Conservation (phyloP, 2,329 filamentous ascomycete species). For the Ascochyta clinopodiicola region DNA sequence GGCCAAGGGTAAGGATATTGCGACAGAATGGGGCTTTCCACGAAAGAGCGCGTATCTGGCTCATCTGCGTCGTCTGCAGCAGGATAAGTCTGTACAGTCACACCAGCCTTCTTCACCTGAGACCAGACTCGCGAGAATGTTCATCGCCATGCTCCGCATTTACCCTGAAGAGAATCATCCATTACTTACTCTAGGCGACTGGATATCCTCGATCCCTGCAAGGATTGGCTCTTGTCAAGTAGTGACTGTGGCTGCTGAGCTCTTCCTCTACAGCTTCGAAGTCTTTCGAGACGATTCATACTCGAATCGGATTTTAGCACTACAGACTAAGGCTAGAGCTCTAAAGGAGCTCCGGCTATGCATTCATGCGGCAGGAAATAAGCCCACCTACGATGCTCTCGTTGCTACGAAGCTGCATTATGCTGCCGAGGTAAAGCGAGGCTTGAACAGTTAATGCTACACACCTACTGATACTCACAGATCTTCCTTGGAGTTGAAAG, state of each 20-base stretch:
- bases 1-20: not conserved
- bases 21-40: not conserved
- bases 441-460: no score
- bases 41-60: not conserved
- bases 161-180: not conserved
- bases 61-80: not conserved
- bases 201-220: slow-evolving; percentile 4
- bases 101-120: not conserved
- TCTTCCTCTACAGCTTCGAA: slow-evolving; percentile 1
- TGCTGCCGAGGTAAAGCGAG: slow-evolving; percentile 4
- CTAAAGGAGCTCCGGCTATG: not conserved
- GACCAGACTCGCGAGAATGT: not conserved
- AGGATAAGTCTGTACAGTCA: not conserved
- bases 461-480: not conserved
- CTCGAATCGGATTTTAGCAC: not conserved
- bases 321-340: not conserved
- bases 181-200: slow-evolving; percentile 5
- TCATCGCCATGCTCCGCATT: not conserved
- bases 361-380: not conserved
- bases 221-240: not conserved
- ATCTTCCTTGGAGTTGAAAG: slow-evolving; percentile 5
- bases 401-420: slow-evolving; percentile 11
- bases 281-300: not conserved
- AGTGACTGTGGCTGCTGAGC: slow-evolving; percentile 6
- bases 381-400: not conserved